Percentiles rank a stretch among this genome's conserved stretches.
These are phyloP conservation scores for Talaromyces sp. DNA, from an alignment of 2,329 filamentous ascomycete genomes.

Conservation along the genomic window DNA sequence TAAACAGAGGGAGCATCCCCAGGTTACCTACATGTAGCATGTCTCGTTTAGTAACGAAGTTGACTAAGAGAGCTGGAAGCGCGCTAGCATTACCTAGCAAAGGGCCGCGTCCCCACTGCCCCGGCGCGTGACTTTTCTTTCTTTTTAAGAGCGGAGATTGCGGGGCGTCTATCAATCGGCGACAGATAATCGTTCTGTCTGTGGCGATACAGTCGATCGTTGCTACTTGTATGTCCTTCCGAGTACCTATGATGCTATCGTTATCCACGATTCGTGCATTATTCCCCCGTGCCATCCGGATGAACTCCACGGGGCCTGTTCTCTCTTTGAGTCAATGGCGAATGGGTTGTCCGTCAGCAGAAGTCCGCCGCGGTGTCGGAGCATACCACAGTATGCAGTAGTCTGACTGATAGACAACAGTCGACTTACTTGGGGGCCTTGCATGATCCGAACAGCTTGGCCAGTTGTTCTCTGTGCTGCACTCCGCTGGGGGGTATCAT, in stretches of 20 bases:
- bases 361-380: neutral
- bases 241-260: no score
- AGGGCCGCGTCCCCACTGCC: neutral
- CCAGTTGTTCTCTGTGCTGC: neutral
- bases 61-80: neutral
- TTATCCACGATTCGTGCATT: neutral
- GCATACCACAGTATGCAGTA: no score
- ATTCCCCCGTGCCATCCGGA: neutral
- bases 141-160: constrained; percentile 3
- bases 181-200: neutral
- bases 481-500: neutral
- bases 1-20: neutral
- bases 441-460: neutral
- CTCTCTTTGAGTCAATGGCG: neutral
- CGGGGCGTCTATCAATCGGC: constrained; percentile 1
- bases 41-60: neutral
- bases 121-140: constrained; percentile 10
- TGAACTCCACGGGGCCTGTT: no score
- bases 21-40: no score
- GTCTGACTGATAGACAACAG: no score
- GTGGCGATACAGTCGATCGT: neutral
- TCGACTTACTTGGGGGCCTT: neutral
- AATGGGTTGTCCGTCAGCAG: neutral
- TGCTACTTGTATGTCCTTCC: neutral
- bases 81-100: neutral